Base-by-base conservation (phyloP, 129 eudicot species). In the Ambrosia trifida region DNA sequence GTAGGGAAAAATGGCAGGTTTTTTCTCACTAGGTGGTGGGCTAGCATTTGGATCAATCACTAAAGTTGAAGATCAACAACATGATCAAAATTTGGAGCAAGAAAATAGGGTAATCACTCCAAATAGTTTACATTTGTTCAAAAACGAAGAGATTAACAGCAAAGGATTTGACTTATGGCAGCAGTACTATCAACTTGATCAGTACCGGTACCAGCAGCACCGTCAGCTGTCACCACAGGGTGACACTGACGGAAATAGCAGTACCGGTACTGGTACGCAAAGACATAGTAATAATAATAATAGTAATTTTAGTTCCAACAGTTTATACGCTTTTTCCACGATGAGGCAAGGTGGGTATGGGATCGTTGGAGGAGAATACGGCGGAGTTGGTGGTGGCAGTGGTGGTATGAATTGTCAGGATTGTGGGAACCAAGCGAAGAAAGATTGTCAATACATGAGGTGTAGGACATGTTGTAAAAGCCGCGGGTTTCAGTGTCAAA, bases 391-490 rank as follows among this genome's bases (percentile, higher is more conserved):
- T 2, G 36, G 86, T 16, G 36, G 72, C 7, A 18, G 70, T 8
- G 67, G 80, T 0, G 75, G 72, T 5, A 76, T 81, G 3, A 90
- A 82, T 24, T 90, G 97, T 33, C 95, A 87, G 57, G 97, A 90
- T 58, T 90, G 97, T 53, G 97, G 97, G 19, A 90, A 90, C 49
- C 95, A 87, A 67, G 95, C 97, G 0, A 90, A 90, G 76, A 90
- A 87, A 81, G 95, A 87, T 45, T 87, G 95, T 52, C 72, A 13
- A 0, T 84, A 90, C 24, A 64, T 87, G 87, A 79, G 97, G 79
- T 90, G 97, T 65, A 72, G 97, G 76, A 90, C 89, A 36, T 90
- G 97, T 66, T 90, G 97, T 20, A 87, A 83, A 76, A 85, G 97
- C 72, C 73, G 95, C 28, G 97, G 97, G 40, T 83, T 83, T 70